Conservation (phyloP, 2,329 filamentous ascomycete genomes). For the Periconia sp. region DNA sequence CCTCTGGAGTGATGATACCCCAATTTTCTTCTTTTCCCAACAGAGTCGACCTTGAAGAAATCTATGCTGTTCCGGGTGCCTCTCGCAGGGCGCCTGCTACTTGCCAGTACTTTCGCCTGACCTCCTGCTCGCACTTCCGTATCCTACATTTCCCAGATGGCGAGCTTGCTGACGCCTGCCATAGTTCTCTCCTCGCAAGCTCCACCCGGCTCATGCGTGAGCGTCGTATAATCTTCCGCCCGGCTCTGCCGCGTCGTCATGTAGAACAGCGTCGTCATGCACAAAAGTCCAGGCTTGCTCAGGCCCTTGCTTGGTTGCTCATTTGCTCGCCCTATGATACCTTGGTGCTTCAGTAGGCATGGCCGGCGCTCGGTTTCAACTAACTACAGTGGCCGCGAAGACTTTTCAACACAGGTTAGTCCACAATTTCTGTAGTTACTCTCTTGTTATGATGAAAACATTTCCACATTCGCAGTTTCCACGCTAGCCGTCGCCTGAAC, state of each 20-base stretch:
- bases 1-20: slow-evolving; percentile 73
- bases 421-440: slow-evolving; percentile 13
- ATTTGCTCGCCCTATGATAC: too few species aligned
- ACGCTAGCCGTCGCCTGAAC: slow-evolving; percentile 74
- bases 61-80: slow-evolving; percentile 68
- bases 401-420: slow-evolving; percentile 40
- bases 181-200: too few species aligned
- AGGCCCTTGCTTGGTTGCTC: too few species aligned
- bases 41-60: slow-evolving; percentile 89
- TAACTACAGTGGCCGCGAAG: not conserved
- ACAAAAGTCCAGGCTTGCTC: too few species aligned
- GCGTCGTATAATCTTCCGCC: too few species aligned
- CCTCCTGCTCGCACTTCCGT: slow-evolving; percentile 23
- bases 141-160: not conserved
- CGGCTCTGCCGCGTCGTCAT: not conserved
- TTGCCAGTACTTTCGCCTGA: slow-evolving; percentile 92
- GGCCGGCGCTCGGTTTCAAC: too few species aligned
- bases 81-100: slow-evolving; percentile 75
- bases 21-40: slow-evolving; percentile 84
- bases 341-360: too few species aligned
- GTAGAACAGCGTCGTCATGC: too few species aligned
- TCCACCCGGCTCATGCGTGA: too few species aligned
- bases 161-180: slow-evolving; percentile 6
- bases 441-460: slow-evolving; percentile 71
- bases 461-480: slow-evolving; percentile 87